phyloP scores from a whole-genome alignment of 2,329 filamentous ascomycete species.

The Venturiaceae sp. region DNA sequence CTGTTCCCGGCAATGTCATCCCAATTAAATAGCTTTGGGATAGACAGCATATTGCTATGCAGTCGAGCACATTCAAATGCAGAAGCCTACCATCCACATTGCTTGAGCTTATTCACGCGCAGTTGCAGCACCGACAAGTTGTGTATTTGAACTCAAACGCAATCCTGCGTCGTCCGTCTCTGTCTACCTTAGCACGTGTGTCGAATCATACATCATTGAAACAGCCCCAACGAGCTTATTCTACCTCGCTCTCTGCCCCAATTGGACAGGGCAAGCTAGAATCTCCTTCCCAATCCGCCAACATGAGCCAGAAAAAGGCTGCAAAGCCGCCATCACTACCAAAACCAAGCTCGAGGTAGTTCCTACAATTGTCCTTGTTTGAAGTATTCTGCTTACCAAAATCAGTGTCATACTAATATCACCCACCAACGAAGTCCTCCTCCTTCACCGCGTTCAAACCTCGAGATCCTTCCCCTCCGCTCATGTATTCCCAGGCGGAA shows the following conservation, averaged over 20 bases:
- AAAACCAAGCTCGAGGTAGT: constrained; percentile 7
- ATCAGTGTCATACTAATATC: constrained; percentile 74
- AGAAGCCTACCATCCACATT: neutral
- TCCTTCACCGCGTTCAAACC: constrained; percentile 76
- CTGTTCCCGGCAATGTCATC: neutral
- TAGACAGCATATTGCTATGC: neutral
- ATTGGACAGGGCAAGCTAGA: neutral
- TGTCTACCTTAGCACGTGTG: neutral
- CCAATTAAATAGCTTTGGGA: neutral
- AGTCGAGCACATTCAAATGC: neutral
- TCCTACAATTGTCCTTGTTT: neutral
- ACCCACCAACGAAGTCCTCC: constrained; percentile 73
- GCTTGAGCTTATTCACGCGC: neutral
- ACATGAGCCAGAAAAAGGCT: neutral
- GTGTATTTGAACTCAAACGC: neutral
- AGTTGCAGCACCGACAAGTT: neutral
- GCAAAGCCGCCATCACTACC: constrained; percentile 4
- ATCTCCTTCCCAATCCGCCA: neutral
- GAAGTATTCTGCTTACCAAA: neutral
- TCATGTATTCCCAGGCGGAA: constrained; percentile 91
- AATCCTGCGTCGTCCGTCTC: neutral
- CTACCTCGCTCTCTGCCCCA: neutral
- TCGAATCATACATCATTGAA: neutral
- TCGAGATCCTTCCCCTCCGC: constrained; percentile 81
- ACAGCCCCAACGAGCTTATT: neutral